Evolutionary conservation across 805 yeast species (phyloP), one percentile per base, ranked within the genome.

Genomic region (Soucietia sequanensis): DNA sequence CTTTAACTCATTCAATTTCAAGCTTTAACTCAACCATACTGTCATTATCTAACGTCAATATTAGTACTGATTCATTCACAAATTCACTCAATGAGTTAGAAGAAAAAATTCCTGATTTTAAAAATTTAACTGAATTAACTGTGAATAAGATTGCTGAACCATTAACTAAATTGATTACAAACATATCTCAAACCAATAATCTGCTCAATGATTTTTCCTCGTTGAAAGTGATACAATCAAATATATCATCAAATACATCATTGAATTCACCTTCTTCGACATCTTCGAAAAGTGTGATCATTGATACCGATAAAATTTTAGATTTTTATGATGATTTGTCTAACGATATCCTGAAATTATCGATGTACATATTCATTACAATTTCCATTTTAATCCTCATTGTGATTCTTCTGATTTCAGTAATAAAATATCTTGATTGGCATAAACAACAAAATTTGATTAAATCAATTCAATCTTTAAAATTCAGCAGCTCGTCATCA

Each of bases 21-120:
- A 14, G 12, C 16, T 14, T 29, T 4, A 21, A 29, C 24, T 31
- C 46, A 19, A 47, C 55, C 9, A 34, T 50, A n/a, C n/a, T n/a
- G n/a, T n/a, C n/a, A n/a, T n/a, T n/a, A n/a, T n/a, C n/a, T n/a
- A n/a, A n/a, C n/a, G 26, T 29, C 17, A 61, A 81, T 39, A 56
- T 91, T 37, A 52, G 74, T 11, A 84, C 96, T 1, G 48, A 76
- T 0, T 60, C 79, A 0, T 79, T 90, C 27, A 75, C 85, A 43
- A 54, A 56, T 2, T 75, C 79, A 19, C 64, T 93, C 12, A 73
- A 75, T 3, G 43, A 50, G 0, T 56, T 89, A 27, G 62, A 74
- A 14, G 58, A 62, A 0, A 64, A 75, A 2, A 60, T 84, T 0
- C 95, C 95, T 0, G 74, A 77, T 41, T 87, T 87, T 54, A 76